phyloP scores from a whole-genome alignment of 495 filamentous ascomycete genomes.

The Bryoglossum gracile region DNA sequence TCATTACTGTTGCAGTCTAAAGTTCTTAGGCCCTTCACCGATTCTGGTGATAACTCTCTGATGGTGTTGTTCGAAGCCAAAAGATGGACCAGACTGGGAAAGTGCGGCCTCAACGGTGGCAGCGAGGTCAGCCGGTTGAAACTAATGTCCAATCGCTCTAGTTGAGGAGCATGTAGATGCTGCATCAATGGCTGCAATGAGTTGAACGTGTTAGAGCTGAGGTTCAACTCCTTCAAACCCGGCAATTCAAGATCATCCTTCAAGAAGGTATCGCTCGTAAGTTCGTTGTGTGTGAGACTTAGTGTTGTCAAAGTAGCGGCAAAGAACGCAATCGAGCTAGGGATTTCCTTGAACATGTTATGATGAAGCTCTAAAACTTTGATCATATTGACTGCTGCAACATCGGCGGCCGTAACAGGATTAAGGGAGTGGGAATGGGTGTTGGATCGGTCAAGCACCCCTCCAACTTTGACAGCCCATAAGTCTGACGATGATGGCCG shows the following conservation, averaged over 20 bases:
- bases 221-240: slow-evolving; percentile 63
- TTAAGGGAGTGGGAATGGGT: slow-evolving; percentile 50
- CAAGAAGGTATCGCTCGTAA: slow-evolving; percentile 53
- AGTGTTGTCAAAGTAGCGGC: slow-evolving; percentile 62
- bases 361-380: slow-evolving; percentile 60
- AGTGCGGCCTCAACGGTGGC: slow-evolving; percentile 46
- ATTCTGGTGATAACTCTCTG: slow-evolving; percentile 61
- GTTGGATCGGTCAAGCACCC: slow-evolving; percentile 65
- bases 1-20: slow-evolving; percentile 80
- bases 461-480: slow-evolving; percentile 65
- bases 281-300: slow-evolving; percentile 72
- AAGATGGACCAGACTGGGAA: slow-evolving; percentile 59
- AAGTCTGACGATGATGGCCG: slow-evolving; percentile 34
- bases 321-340: slow-evolving; percentile 59
- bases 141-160: slow-evolving; percentile 71
- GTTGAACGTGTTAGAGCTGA: slow-evolving; percentile 61
- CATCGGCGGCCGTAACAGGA: slow-evolving; percentile 42
- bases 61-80: slow-evolving; percentile 72
- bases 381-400: slow-evolving; percentile 40
- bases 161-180: slow-evolving; percentile 58
- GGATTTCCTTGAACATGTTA: slow-evolving; percentile 66
- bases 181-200: slow-evolving; percentile 54
- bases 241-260: slow-evolving; percentile 59
- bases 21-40: slow-evolving; percentile 63
- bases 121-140: slow-evolving; percentile 68